Base-by-base conservation (phyloP, 2,329 filamentous ascomycete species). In the Gnomoniopsis sp. region DNA sequence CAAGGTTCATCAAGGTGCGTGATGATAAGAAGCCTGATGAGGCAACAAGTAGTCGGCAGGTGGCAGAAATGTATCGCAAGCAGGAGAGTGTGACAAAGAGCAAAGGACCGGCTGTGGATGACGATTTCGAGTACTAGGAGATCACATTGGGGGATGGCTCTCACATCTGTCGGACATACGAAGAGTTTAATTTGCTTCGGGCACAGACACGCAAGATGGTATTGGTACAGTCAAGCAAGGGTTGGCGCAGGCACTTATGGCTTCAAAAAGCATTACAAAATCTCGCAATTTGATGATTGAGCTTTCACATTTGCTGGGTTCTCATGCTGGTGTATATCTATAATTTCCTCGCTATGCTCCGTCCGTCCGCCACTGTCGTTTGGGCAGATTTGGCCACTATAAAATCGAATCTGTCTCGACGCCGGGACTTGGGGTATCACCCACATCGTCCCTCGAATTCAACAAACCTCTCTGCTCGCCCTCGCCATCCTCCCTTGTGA, bases 11-110 rank as follows among this genome's bases (percentile, higher is more conserved):
- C 71, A 91, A 92, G 71, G 77, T 91, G 44, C 83, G 95, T 60
- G 93, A 98, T 60, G 95, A 99, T 71, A 99, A 99, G 83, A 97
- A 96, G 77, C 86, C 91, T 0, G 93, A 96, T 62, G 83, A 93
- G 76, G 95, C 95, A 15, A 97, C 92, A 43, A 88, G 82, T 36
- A 91, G 87, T 62, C 81, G 87, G 53, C 90, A 95, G 75, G 90
- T 99, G 52, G 93, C 92, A 0, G 95, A 98, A 74, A 96, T 99
- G 93, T 99, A 98, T 76, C 82, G 88, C 65, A 93, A 90, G 76
- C 95, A 99, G 78, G 93, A 98, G 78, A 90, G 88, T 66, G 91
- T 96, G 53, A 78, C 85, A 14, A 96, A 95, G 80, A 91, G 79
- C 58, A 96, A 96, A 77, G 90, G 88, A 0, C 90, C 91, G 3